phyloP scores from a whole-genome alignment of 148 eudicot genomes.

The Rhododendron williamsianum region DNA sequence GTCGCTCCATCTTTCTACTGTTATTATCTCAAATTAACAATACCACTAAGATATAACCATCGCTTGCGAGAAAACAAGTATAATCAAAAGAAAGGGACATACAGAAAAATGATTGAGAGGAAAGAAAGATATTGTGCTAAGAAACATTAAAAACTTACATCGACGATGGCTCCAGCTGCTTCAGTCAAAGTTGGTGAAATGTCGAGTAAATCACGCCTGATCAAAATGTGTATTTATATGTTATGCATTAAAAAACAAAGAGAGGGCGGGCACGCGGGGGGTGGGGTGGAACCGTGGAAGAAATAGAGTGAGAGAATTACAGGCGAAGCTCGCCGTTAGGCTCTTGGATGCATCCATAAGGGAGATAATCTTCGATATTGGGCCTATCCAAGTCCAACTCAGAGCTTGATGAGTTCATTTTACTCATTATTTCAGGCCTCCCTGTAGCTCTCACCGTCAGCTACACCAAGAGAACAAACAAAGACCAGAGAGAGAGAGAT shows the following conservation, averaged over 20 bases:
- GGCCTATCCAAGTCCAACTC: slow-evolving; percentile 90
- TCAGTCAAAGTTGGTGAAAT: slow-evolving; percentile 85
- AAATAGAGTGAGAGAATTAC: slow-evolving; percentile 27
- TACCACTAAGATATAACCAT: background rate
- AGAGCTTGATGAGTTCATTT: slow-evolving; percentile 34
- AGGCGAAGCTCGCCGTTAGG: slow-evolving; percentile 71
- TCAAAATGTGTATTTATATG: background rate
- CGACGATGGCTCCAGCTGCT: slow-evolving; percentile 95
- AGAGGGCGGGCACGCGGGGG: background rate
- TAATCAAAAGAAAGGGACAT: background rate
- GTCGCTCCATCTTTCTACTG: background rate
- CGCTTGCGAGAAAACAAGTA: background rate
- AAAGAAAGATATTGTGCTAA: background rate
- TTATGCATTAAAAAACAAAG: background rate
- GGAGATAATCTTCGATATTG: slow-evolving; percentile 88
- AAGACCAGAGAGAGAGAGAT: background rate
- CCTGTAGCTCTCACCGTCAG: background rate
- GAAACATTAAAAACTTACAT: slow-evolving; percentile 40
- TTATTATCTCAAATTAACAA: background rate
- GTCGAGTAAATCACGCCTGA: slow-evolving; percentile 83
- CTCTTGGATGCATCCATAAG: slow-evolving; percentile 51
- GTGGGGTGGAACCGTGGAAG: background rate
- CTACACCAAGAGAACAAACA: background rate
- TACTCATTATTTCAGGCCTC: slow-evolving; percentile 20
- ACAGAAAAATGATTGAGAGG: background rate